Base-by-base conservation (phyloP, 1,284 basidiomycete genomes). In the Rhizopogon parksii region DNA sequence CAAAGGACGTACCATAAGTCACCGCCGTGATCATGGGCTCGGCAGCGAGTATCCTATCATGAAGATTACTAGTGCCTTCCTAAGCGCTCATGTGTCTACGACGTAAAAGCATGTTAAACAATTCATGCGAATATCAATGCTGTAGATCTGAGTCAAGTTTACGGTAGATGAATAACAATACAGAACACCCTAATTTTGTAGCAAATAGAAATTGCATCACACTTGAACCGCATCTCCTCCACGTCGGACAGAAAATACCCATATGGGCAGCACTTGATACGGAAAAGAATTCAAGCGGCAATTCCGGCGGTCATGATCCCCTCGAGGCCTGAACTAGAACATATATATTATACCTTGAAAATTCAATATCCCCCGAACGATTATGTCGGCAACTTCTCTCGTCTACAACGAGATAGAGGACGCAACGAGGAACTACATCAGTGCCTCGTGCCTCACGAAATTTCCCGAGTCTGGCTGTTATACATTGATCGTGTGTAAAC, bases 401-500 rank as follows among this genome's bases (percentile, higher is more conserved):
- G 36, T 39, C 59, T 53, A 37, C 52, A 21, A 50, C 27, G 46
- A 47, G 36, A 55, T 53, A 48, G 40, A 51, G 36, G 36, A 32
- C 27, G 30, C 49, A 52, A 51, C 34, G 40, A 52, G 32, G 50
- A 52, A 9, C 30, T 11, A 4, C 24, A 36, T 45, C 46, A 46
- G 24, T 39, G 30, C 53, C 52, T 54, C 53, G 24, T 54, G 45
- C 38, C 39, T 34, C 32, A 49, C 25, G n/a, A 34, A 17, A 51
- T 24, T 49, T 43, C 34, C 45, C 30, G 15, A 30, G 40, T 32
- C 38, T 36, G 39, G 48, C 30, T 45, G 27, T 2, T 42, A 57
- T 46, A 49, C 24, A 24, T 45, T 46, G 40, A 27, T 35, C 47
- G 61, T 53, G 53, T 52, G 57, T 38, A 55, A 63, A 65, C 50